Base-by-base conservation (phyloP, 345 rosid genomes). In the Hibiscus syriacus region DNA sequence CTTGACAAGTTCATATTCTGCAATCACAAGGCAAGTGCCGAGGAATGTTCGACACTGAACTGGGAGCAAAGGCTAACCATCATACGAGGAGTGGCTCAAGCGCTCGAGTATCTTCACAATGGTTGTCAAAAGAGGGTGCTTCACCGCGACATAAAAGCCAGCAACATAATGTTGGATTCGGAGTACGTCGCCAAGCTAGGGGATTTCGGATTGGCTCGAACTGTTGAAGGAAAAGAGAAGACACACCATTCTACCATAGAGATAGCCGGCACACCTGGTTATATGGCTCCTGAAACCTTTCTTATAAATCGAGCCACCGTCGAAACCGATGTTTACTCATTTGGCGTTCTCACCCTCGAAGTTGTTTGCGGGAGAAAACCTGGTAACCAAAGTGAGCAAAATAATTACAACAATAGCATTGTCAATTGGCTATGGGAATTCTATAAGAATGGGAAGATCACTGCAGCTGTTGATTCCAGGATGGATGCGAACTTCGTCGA, bases 121-220 rank as follows among this genome's bases (percentile, higher is more conserved):
- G 56, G 56, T 53, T 53, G 56, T 53, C 27, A 22, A 22, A 22
- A 22, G 29, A 1, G 56, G 16, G 29, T 53, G 14, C 56, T 53
- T 22, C 56, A 53, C 29, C n/a, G 56, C 13, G 56, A 53, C 29
- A 22, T 53, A 22, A 53, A 53, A 53, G 56, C 56, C 27, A 53
- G 56, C 29, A 53, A 53, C 29, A 53, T 22, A 10, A 22, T 53
- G 56, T 53, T 53, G 27, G 29, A 53, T 10, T 53, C 29, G 4
- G 56, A 53, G 29, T 53, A 22, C 56, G 3, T 9, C 27, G 6
- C 56, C 20, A 53, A 22, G 56, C 56, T 53, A 23, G 56, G 56
- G 14, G 56, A 53, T 53, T 53, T 53, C 56, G 56, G 56, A 23
- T 53, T 53, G 56, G 56, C 56, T 53, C 27, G 56, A 53, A 53